Evolutionary conservation across 164 flowering plant species (phyloP).

Genomic region (Vitis labrusca): DNA sequence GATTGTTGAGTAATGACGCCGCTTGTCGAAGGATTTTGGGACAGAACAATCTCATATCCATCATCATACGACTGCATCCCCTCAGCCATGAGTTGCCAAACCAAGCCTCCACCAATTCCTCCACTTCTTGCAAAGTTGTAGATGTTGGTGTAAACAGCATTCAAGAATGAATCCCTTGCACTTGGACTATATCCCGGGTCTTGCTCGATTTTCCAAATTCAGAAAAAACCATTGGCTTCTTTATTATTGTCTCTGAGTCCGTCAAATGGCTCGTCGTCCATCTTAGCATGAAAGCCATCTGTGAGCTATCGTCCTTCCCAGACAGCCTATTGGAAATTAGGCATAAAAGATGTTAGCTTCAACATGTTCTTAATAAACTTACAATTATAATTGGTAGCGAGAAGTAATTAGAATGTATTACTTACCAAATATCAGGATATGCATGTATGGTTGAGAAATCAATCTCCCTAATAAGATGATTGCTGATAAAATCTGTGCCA

Average conservation of each 20-base stretch:
- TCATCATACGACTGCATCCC: conserved; percentile 26
- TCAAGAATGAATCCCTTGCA: conserved; percentile 14
- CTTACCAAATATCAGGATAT: conserved; percentile 45
- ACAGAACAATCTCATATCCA: conserved; percentile 23
- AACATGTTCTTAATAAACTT: too few relatives aligned
- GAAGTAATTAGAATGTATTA: background rate
- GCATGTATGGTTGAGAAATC: conserved; percentile 47
- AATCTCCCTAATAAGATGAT: conserved; percentile 31
- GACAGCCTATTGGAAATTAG: conserved; percentile 17
- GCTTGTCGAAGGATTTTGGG: conserved; percentile 13
- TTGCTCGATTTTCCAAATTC: conserved; percentile 23
- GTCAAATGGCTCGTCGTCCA: conserved; percentile 18
- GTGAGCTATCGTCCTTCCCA: conserved; percentile 14
- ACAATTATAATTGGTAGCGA: too few relatives aligned
- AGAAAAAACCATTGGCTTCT: conserved; percentile 19
- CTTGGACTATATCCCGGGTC: conserved; percentile 17
- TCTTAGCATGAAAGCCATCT: conserved; percentile 15
- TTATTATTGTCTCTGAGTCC: conserved; percentile 15
- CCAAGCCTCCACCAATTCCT: conserved; percentile 20
- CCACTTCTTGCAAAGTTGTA: conserved; percentile 13
- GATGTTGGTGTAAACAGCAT: conserved; percentile 8
- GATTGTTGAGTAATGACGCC: conserved; percentile 16
- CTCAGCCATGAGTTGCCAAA: conserved; percentile 25
- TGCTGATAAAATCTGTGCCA: conserved; percentile 50
- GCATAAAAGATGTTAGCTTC: too few relatives aligned